Evolutionary conservation across 192 early-diverging fungal genomes (phyloP).

Genomic region (Piromyces sp.): DNA sequence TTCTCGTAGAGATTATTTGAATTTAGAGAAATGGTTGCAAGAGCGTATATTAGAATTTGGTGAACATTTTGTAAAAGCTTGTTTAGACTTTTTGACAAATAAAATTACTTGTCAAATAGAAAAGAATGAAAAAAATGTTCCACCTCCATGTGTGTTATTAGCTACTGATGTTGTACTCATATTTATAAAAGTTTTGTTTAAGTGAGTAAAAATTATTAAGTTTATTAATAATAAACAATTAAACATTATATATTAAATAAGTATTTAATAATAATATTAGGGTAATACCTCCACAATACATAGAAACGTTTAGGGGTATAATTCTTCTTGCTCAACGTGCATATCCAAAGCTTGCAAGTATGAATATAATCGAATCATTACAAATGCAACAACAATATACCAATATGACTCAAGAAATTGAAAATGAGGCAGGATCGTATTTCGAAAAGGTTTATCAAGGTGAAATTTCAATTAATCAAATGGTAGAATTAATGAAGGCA

Average conservation of each 20-base stretch:
- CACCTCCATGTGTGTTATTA: slow-evolving; percentile 24
- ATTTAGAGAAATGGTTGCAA: slow-evolving; percentile 69
- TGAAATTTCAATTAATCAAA: slow-evolving; percentile 60
- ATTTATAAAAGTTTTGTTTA: slow-evolving; percentile 46
- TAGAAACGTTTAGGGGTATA: neutral
- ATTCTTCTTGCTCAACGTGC: neutral
- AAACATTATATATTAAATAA: slow-evolving; percentile 15
- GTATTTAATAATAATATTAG: neutral
- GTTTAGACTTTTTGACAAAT: slow-evolving; percentile 54
- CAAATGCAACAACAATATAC: neutral
- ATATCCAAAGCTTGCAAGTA: neutral
- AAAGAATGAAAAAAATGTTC: slow-evolving; percentile 17
- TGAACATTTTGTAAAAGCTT: slow-evolving; percentile 47
- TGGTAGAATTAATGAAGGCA: slow-evolving; percentile 63
- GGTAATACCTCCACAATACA: neutral
- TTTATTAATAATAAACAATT: no score
- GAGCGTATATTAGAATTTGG: slow-evolving; percentile 46
- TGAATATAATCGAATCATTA: neutral
- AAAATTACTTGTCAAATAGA: slow-evolving; percentile 32
- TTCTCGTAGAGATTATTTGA: slow-evolving; percentile 55
- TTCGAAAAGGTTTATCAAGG: slow-evolving; percentile 63
- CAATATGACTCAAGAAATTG: slow-evolving; percentile 1
- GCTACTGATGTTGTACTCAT: slow-evolving; percentile 43
- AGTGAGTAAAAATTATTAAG: no score
- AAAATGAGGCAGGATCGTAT: slow-evolving; percentile 12